phyloP scores from a whole-genome alignment of 306 rosid species.

The Cucurbita maxima region DNA sequence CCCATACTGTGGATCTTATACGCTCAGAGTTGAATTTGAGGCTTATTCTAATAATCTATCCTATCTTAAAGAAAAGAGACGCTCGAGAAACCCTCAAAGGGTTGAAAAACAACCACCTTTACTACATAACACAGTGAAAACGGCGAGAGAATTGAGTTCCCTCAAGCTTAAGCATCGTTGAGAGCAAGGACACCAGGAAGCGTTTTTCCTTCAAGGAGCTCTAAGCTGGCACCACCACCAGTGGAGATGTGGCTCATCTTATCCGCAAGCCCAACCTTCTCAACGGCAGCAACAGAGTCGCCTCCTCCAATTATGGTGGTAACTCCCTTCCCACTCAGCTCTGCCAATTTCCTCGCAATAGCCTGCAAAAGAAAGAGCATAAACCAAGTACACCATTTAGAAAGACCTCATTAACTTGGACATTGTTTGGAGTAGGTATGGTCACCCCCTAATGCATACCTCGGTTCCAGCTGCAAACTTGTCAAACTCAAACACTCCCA shows the following conservation, averaged over 20 bases:
- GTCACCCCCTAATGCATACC: conserved; percentile 23
- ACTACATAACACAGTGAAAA: neutral
- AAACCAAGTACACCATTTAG: neutral
- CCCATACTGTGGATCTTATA: neutral
- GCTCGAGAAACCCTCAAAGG: neutral
- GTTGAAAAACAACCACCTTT: neutral
- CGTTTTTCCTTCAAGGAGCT: conserved; percentile 90
- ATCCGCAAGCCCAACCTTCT: conserved; percentile 81
- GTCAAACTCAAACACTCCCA: conserved; percentile 92
- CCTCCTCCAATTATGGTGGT: conserved; percentile 96
- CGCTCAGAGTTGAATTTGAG: neutral
- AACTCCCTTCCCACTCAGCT: conserved; percentile 75
- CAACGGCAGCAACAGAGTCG: conserved; percentile 94
- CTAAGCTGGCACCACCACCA: conserved; percentile 98
- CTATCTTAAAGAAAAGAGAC: neutral
- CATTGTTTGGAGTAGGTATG: too few relatives aligned
- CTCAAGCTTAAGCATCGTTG: conserved; percentile 44
- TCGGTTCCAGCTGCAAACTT: conserved; percentile 84
- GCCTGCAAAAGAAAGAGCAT: conserved; percentile 26
- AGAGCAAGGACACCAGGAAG: conserved; percentile 97
- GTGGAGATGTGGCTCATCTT: conserved; percentile 98
- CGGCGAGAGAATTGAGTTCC: neutral
- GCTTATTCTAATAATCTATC: conserved; percentile 3
- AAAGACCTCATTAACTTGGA: too few relatives aligned
- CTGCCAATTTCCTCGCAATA: conserved; percentile 76